Evolutionary conservation across 805 yeast genomes (phyloP), one percentile per base, ranked within the genome.

Genomic region (Yarrowia deformans): DNA sequence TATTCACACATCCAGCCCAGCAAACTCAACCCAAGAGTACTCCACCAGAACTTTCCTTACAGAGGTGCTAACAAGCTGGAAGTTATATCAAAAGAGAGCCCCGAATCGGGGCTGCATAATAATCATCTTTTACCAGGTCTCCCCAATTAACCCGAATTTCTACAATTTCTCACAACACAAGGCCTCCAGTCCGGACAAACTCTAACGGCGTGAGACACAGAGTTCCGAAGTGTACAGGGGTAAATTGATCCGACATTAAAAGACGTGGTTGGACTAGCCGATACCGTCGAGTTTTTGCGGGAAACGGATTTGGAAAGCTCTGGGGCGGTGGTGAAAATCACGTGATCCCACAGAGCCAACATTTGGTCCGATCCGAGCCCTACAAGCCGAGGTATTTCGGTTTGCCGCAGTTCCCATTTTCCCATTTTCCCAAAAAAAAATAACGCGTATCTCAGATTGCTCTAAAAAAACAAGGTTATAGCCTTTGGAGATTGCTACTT

Each of bases 401-500:
- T n/a, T n/a, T n/a, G n/a, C n/a, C n/a, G n/a, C n/a, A n/a, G n/a
- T n/a, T n/a, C n/a, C n/a, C n/a, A n/a, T n/a, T n/a, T n/a, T n/a
- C n/a, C n/a, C n/a, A n/a, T n/a, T n/a, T n/a, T n/a, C 23, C 50
- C 34, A 19, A 8, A 5, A 34, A 23, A 46, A 10, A 48, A 16
- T 29, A 23, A 48, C 34, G 18, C 52, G 35, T 29, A 48, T 48
- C 35, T 48, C 52, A 48, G 32, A 52, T 54, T 54, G 58, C 58
- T 54, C 58, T 37, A 19, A 54, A 32, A 29, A 13, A 45, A 46
- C 50, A 14, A 35, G 9, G 52, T 50, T 50, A 8, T 8, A 16
- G 19, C 10, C 16, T 35, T 18, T 37, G 58, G 32, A 52, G 58
- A 19, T 54, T 54, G 60, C 60, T 54, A 37, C 60, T 54, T 54